phyloP scores from a whole-genome alignment of 345 rosid genomes.

The Syzygium aqueum region DNA sequence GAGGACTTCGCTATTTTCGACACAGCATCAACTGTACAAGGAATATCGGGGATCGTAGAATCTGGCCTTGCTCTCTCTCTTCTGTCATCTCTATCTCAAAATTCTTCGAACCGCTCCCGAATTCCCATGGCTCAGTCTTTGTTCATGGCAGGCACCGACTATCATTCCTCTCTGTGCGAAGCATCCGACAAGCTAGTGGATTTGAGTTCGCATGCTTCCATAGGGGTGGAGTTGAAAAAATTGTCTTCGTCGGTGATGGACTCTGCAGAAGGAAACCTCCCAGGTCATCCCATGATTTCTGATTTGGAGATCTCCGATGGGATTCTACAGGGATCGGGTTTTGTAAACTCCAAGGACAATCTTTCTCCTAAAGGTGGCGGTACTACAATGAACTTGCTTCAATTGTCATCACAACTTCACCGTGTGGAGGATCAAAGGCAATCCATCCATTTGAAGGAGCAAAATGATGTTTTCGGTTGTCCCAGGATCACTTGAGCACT shows the following conservation, averaged over 20 bases:
- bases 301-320: constrained; percentile 15
- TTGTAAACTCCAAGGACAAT: constrained; percentile 14
- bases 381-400: constrained; percentile 56
- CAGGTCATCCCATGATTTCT: constrained; percentile 16
- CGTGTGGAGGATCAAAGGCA: constrained; percentile 64
- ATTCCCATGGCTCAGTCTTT: constrained; percentile 11
- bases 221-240: constrained; percentile 16
- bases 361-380: constrained; percentile 21
- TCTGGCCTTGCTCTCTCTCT: constrained; percentile 60
- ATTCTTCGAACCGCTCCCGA: constrained; percentile 21
- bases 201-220: constrained; percentile 8
- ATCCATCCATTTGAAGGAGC: constrained; percentile 40
- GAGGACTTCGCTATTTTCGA: constrained; percentile 21
- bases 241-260: constrained; percentile 17
- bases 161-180: constrained; percentile 2
- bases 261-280: constrained; percentile 24
- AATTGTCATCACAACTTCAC: constrained; percentile 65
- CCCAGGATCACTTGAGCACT: constrained; percentile 4
- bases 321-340: constrained; percentile 20
- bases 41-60: constrained; percentile 20
- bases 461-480: constrained; percentile 31
- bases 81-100: constrained; percentile 49
- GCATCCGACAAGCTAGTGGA: constrained; percentile 11
- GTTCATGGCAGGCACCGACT: constrained; percentile 2
- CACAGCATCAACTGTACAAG: constrained; percentile 22